Evolutionary conservation across 331 rosid species (phyloP).

Genomic region (Cydonia oblonga): DNA sequence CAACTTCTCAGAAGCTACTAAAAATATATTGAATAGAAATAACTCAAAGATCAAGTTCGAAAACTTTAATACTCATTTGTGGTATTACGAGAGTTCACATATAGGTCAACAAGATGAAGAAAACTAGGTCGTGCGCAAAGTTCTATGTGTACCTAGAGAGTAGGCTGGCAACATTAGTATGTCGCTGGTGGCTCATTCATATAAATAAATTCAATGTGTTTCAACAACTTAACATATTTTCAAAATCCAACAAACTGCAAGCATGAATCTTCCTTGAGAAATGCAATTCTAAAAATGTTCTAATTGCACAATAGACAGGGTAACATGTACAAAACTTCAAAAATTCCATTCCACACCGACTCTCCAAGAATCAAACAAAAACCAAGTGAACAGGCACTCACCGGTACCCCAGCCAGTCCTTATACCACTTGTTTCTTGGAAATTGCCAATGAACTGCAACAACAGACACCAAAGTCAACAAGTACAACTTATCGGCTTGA

Average conservation of each 20-base stretch:
- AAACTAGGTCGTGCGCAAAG: not conserved
- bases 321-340: not conserved
- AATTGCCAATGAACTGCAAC: constrained; percentile 75
- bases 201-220: not conserved
- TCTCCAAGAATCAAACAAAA: not conserved
- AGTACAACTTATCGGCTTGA: not conserved
- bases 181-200: not conserved
- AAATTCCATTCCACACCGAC: not conserved
- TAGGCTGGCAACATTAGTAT: too few relatives aligned
- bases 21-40: not conserved
- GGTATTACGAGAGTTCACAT: not conserved
- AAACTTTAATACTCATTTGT: not conserved
- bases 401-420: constrained; percentile 89
- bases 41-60: not conserved
- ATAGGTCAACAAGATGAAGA: not conserved
- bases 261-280: not conserved
- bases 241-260: not conserved
- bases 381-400: constrained; percentile 24
- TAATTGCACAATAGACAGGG: too few relatives aligned
- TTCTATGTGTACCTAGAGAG: too few relatives aligned
- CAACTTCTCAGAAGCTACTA: not conserved
- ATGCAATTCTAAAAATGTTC: too few relatives aligned
- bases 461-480: constrained; percentile 14
- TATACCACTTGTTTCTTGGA: constrained; percentile 55
- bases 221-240: not conserved